Conservation (phyloP, 2,329 filamentous ascomycete species). For the Aaosphaeria pasadenensis region DNA sequence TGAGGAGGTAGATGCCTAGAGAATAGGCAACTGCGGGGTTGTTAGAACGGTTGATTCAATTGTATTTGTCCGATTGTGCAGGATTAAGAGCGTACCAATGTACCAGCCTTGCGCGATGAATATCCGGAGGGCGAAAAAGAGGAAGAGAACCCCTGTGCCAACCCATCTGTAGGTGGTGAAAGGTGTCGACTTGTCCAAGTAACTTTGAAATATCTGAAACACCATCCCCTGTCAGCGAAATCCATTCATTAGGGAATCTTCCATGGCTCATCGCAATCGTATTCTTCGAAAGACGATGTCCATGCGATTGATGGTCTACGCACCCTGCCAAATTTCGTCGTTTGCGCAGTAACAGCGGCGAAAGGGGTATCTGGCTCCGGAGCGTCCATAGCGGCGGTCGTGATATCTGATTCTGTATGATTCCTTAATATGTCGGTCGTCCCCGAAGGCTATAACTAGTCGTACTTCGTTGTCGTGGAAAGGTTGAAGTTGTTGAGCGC, state of each 20-base stretch:
- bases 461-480: conserved; percentile 1
- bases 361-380: conserved; percentile 91
- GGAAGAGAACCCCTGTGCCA: conserved; percentile 70
- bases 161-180: conserved; percentile 88
- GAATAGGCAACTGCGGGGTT: conserved; percentile 78
- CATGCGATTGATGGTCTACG: conserved; percentile 30
- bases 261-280: background rate
- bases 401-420: background rate
- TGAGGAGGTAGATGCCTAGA: conserved; percentile 96
- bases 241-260: too few species aligned
- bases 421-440: background rate
- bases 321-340: conserved; percentile 70
- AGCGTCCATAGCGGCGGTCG: conserved; percentile 65
- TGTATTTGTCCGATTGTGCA: background rate
- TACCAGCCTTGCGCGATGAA: conserved; percentile 96
- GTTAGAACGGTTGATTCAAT: background rate
- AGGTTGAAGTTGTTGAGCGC: conserved; percentile 18
- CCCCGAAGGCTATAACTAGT: too few species aligned
- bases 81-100: conserved; percentile 64
- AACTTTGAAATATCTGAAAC: conserved; percentile 82
- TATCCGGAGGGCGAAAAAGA: conserved; percentile 85
- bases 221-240: too few species aligned
- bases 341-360: conserved; percentile 83
- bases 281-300: background rate
- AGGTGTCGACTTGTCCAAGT: conserved; percentile 90